Conservation (phyloP, 805 yeast species). For the Metschnikowia picachoensis region DNA sequence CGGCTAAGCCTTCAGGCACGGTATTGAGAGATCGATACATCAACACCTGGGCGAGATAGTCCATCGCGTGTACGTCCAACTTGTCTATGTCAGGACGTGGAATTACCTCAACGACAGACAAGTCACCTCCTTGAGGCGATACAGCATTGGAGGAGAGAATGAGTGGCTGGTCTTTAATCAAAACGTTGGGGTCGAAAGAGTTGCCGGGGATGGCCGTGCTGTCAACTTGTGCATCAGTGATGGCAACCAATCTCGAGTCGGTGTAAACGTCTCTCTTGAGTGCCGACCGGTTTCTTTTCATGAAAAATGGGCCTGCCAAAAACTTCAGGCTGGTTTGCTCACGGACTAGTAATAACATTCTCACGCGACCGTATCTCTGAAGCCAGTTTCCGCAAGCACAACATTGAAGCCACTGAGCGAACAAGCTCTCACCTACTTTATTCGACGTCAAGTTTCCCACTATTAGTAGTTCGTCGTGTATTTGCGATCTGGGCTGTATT, state of each 20-base stretch:
- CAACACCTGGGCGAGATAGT: constrained; percentile 48
- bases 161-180: constrained; percentile 36
- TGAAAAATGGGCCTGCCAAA: constrained; percentile 50
- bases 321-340: constrained; percentile 55
- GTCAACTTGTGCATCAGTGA: constrained; percentile 21
- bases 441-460: constrained; percentile 54
- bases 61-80: constrained; percentile 52
- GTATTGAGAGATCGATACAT: constrained; percentile 37
- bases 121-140: constrained; percentile 31
- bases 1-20: constrained; percentile 42
- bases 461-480: constrained; percentile 54
- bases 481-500: constrained; percentile 27
- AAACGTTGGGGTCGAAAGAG: constrained; percentile 33
- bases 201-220: constrained; percentile 20
- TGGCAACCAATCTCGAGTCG: constrained; percentile 54
- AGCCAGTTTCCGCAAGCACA: constrained; percentile 70
- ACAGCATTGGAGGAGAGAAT: constrained; percentile 26
- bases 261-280: constrained; percentile 63
- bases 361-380: constrained; percentile 63
- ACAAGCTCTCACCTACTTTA: constrained; percentile 58
- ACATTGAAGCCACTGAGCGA: constrained; percentile 74
- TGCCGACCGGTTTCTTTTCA: constrained; percentile 57
- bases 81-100: constrained; percentile 26
- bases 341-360: constrained; percentile 68
- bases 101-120: constrained; percentile 57